Base-by-base conservation (phyloP, 2,329 filamentous ascomycete species). In the Fusarium sp. region DNA sequence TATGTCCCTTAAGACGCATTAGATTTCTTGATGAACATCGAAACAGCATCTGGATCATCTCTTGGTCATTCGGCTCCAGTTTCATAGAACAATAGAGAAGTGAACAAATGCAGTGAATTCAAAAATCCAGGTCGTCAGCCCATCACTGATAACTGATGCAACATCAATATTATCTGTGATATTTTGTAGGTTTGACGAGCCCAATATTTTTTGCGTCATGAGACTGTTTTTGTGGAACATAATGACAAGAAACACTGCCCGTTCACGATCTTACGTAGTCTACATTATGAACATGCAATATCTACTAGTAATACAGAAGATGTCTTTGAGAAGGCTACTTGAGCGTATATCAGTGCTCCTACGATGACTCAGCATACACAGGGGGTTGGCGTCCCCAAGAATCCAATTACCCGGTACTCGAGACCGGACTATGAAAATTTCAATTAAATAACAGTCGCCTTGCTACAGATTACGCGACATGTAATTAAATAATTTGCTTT, bases 171-270 rank as follows among this genome's bases (percentile, higher is more conserved):
- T 8, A 5, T 10, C 20, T 3, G 9, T 50, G 1, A 8, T 15
- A 2, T n/a, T 15, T 33, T 33, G n/a, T 20, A 15, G 2, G 30
- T 11, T 33, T 15, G 30, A 24, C n/a, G n/a, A 15, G 24, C n/a
- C 30, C 8, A 8, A 24, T 12, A 20, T 8, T 33, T 24, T 33
- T 20, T 10, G 6, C 4, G 9, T 24, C n/a, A 26, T 15, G n/a
- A 9, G 5, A 20, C 6, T 51, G 18, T 20, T 51, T 24, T 26
- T 15, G 16, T 15, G 30, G 13, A 20, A 33, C 30, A 8, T 3
- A 5, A 51, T 15, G 6, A 20, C 5, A 26, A 12, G 9, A 10
- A 48, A 4, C 0, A 20, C 18, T 15, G 1, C 16, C n/a, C 1
- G 20, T 35, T 8, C 16, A 50, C 2, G 11, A 33, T 18, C 11